These are phyloP conservation scores for Saccharomyces hybrid DNA, from an alignment of 1,139 yeast genomes.

Conservation along the genomic window DNA sequence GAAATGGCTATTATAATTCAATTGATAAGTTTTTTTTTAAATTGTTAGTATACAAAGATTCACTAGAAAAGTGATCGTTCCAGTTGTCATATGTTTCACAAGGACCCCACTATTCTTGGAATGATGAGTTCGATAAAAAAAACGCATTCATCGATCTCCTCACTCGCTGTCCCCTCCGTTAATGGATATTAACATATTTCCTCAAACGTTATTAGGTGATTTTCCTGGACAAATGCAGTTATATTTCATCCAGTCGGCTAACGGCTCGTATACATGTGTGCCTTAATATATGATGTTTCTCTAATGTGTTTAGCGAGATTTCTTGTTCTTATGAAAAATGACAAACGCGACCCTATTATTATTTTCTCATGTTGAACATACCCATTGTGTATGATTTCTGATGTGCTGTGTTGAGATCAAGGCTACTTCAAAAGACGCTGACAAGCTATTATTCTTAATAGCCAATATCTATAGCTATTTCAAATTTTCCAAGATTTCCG, in stretches of 20 bases:
- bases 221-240: too few species aligned
- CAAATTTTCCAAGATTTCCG: not conserved
- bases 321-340: not conserved
- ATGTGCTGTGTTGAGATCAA: not conserved
- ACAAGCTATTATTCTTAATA: not conserved
- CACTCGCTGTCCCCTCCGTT: too few species aligned
- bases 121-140: too few species aligned
- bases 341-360: not conserved
- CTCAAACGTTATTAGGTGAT: not conserved
- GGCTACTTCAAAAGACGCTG: not conserved
- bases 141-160: too few species aligned
- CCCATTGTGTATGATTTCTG: slow-evolving; percentile 7
- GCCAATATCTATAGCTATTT: not conserved
- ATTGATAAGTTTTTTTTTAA: not conserved
- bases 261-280: not conserved
- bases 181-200: not conserved
- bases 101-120: not conserved
- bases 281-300: not conserved
- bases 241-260: too few species aligned
- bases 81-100: not conserved
- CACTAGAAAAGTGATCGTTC: not conserved
- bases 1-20: slow-evolving; percentile 64
- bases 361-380: not conserved
- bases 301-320: not conserved
- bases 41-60: not conserved